phyloP scores from a whole-genome alignment of 345 rosid species.

The Hypericum androsaemum region DNA sequence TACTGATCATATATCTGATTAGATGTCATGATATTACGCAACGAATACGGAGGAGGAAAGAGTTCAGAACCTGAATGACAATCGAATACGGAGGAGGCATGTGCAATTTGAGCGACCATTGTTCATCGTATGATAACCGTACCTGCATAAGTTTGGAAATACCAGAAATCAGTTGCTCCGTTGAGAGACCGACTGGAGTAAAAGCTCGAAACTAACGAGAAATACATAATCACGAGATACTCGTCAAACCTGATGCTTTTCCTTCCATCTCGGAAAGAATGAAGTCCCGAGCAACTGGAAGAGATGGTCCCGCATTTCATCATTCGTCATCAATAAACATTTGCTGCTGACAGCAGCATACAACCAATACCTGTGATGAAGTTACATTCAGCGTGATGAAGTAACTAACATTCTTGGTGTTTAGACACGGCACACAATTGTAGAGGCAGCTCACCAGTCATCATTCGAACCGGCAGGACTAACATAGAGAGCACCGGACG shows the following conservation, averaged over 20 bases:
- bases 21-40: background rate
- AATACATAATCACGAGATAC: background rate
- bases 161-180: background rate
- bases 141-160: constrained; percentile 36
- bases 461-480: constrained; percentile 71
- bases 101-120: constrained; percentile 35
- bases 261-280: constrained; percentile 98
- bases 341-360: constrained; percentile 86
- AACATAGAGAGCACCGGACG: constrained; percentile 51
- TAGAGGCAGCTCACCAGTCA: constrained; percentile 44
- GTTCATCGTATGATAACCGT: constrained; percentile 39
- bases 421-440: background rate
- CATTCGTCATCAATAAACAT: constrained; percentile 77
- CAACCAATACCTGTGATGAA: constrained; percentile 71
- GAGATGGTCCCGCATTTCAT: constrained; percentile 98
- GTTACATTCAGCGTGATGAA: no score
- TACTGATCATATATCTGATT: background rate
- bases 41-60: background rate
- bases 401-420: no score
- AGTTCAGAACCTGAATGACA: constrained; percentile 64
- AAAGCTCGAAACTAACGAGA: background rate
- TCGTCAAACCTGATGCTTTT: constrained; percentile 78
- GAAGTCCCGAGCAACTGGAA: constrained; percentile 80
- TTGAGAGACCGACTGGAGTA: no score
- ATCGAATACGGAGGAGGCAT: constrained; percentile 97